phyloP scores from a whole-genome alignment of 495 filamentous ascomycete species.

The Neurospora sp. region DNA sequence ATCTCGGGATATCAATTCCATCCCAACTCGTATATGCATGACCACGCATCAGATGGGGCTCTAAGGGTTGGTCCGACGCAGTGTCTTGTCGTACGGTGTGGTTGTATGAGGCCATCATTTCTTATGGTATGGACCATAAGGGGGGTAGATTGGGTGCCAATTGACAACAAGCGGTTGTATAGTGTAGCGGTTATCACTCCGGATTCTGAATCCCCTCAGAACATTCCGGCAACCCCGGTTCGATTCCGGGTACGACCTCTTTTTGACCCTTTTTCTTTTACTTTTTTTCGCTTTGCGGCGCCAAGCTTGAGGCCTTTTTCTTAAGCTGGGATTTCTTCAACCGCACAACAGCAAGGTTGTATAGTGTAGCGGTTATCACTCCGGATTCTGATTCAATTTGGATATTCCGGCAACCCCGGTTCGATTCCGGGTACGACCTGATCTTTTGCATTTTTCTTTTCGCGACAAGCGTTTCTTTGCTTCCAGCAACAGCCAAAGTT shows the following conservation, averaged over 20 bases:
- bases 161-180: background rate
- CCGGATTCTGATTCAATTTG: background rate
- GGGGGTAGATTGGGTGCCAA: no score
- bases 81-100: background rate
- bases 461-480: background rate
- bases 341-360: background rate
- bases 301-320: background rate
- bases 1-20: background rate
- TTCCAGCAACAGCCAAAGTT: background rate
- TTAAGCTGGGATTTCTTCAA: background rate
- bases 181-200: background rate
- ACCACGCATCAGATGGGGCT: background rate
- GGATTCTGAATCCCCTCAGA: background rate
- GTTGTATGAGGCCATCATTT: background rate
- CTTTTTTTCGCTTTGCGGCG: background rate
- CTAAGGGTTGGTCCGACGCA: background rate
- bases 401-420: constrained; percentile 20
- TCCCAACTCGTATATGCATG: background rate
- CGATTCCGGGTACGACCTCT: constrained; percentile 25
- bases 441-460: background rate
- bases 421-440: constrained; percentile 25
- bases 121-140: background rate
- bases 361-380: background rate
- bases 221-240: constrained; percentile 22
- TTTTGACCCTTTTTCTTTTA: background rate